Evolutionary conservation across 768 basidiomycete genomes (phyloP), one percentile per base, ranked within the genome.

Genomic region (Russula brevipes): DNA sequence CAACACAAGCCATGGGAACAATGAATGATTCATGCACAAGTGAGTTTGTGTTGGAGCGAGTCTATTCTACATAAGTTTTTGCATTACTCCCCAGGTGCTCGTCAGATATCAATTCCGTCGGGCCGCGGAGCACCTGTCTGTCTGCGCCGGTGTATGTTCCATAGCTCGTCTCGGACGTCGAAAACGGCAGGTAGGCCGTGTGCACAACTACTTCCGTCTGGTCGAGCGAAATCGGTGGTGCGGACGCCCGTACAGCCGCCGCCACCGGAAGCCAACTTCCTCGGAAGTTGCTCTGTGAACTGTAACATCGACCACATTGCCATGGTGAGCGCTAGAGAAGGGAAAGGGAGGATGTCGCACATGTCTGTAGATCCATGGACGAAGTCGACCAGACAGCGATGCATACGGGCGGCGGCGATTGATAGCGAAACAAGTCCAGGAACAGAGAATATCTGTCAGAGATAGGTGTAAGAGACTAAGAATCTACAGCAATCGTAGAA

Each of bases 361-460:
- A 47, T 47, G 4, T 47, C 46, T 7, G 8, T 24, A 19, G 46
- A 24, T 9, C 10, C 46, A 19, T 6, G 4, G 19, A n/a, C n/a
- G 10, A 19, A 47, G 10, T 24, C 19, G 19, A 16, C 11, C 30
- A 50, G 49, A 33, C 30, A 50, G 14, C 49, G 30, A 33, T 50
- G 31, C 49, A 50, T 50, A 11, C 30, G 30, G 4, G 49, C 33
- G 5, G 49, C 49, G 11, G 8, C 30, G 7, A 31, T 31, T 14
- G 49, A 50, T 30, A 50, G 53, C 6, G 12, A 9, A 47, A 60
- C 19, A 11, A 52, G 54, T 9, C 41, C n/a, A 2, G 54, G 54
- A 6, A 31, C 42, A 33, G 44, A 39, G 59, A 60, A 60, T 51
- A 60, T 59, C 58, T 59, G 30, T n/a, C 5, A 24, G 24, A 24